Conservation (phyloP, 75 land plant species). For the Pseudotsuga menziesii region DNA sequence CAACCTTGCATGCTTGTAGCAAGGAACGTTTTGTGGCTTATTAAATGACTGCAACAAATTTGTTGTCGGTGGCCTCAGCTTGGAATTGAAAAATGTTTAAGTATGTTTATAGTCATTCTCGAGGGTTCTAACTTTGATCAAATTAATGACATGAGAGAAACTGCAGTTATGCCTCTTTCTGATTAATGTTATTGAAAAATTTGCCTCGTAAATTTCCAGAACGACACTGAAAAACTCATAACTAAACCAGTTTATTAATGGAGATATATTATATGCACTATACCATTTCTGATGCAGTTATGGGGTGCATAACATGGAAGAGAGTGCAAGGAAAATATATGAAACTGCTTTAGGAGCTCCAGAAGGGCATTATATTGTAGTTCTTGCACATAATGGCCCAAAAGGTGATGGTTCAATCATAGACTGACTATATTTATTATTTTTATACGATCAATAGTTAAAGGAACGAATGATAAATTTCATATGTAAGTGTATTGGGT, state of each 20-base stretch:
- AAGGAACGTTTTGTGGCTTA: neutral
- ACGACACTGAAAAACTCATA: neutral
- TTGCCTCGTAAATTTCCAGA: neutral
- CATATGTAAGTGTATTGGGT: neutral
- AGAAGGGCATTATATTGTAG: conserved; percentile 44
- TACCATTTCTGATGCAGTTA: neutral
- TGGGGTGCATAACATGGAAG: conserved; percentile 35
- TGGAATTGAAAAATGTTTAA: neutral
- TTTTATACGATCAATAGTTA: neutral
- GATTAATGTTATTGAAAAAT: neutral
- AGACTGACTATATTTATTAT: too few relatives aligned
- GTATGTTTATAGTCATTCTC: neutral
- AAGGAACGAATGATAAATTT: neutral
- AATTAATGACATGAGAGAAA: neutral
- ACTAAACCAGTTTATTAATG: neutral
- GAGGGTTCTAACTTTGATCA: neutral
- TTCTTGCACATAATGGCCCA: conserved; percentile 96
- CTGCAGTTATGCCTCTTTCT: neutral
- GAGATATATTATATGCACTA: neutral
- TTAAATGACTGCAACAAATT: neutral
- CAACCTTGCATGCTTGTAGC: too few relatives aligned
- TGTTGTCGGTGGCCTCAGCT: neutral
- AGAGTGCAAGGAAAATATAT: conserved; percentile 71
- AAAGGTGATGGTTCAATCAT: conserved; percentile 35
- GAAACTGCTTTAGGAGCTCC: conserved; percentile 57